A percentile compares a stretch with the other conserved stretches of the same genome.
phyloP scores from a whole-genome alignment of 352 stramenopile genomes.

The Pythium brassicae region DNA sequence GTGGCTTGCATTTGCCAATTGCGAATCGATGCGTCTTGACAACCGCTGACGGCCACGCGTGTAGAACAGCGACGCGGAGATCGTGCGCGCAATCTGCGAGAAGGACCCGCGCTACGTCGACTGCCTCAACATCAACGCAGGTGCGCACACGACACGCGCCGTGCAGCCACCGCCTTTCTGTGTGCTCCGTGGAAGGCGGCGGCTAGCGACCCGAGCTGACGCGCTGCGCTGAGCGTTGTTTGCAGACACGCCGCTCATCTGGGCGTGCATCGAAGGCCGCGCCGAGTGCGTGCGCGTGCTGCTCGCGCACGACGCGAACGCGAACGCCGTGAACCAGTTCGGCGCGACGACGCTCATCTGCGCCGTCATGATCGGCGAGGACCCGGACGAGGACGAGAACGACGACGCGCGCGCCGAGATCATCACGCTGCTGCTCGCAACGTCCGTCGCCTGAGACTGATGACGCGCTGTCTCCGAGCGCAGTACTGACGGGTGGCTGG shows the following conservation, averaged over 20 bases:
- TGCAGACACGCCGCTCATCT: conserved; percentile 70
- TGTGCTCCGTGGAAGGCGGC: no score
- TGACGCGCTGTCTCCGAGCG: no score
- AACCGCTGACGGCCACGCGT: background rate
- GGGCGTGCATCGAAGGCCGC: conserved; percentile 78
- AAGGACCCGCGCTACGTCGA: conserved; percentile 53
- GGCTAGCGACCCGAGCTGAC: no score
- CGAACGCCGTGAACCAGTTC: conserved; percentile 68
- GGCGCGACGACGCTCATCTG: conserved; percentile 70
- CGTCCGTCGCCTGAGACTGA: no score
- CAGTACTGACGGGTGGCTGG: no score
- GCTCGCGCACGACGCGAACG: conserved; percentile 52
- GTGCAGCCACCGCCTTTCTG: no score
- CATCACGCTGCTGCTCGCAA: conserved; percentile 48
- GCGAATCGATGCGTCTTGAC: background rate
- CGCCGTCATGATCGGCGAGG: conserved; percentile 75
- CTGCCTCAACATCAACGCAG: conserved; percentile 64
- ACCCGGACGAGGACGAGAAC: conserved; percentile 48
- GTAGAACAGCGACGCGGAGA: conserved; percentile 59
- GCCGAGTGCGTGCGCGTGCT: conserved; percentile 62
- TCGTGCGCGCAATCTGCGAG: conserved; percentile 68
- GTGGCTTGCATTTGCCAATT: background rate
- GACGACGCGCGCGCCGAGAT: conserved; percentile 55
- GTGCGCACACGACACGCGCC: conserved; percentile 8
- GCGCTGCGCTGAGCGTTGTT: background rate